Percentiles rank a stretch among this genome's conserved stretches.
phyloP scores from a whole-genome alignment of 306 rosid genomes.

The Corylus avellana region DNA sequence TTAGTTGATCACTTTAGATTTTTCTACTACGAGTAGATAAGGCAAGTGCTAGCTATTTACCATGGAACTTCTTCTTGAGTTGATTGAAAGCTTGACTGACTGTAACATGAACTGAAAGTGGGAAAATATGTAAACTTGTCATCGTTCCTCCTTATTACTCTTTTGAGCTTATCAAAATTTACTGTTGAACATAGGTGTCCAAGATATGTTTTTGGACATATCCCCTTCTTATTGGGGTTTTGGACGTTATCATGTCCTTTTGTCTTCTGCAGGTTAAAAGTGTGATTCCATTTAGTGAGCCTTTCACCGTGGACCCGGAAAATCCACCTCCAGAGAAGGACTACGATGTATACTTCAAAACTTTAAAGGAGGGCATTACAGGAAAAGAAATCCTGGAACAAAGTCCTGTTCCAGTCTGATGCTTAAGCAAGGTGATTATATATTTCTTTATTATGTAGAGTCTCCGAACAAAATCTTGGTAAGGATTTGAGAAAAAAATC shows the following conservation, averaged over 20 bases:
- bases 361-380: conserved; percentile 74
- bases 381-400: conserved; percentile 78
- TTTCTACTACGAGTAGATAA: background rate
- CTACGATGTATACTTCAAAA: conserved; percentile 62
- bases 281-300: conserved; percentile 36
- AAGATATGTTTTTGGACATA: conserved; percentile 18
- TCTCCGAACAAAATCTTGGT: background rate
- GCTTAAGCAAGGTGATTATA: background rate
- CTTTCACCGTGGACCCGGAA: conserved; percentile 78
- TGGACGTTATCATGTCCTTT: background rate
- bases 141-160: background rate
- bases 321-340: conserved; percentile 87
- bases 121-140: background rate
- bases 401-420: conserved; percentile 54
- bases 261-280: too few species aligned
- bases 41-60: background rate
- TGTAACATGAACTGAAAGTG: background rate
- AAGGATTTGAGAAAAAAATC: background rate
- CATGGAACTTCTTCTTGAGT: background rate
- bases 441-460: background rate
- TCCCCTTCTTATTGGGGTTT: conserved; percentile 14
- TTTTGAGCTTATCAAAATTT: background rate
- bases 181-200: background rate
- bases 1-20: background rate
- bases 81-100: background rate